Evolutionary conservation across 352 stramenopile species (phyloP).

Genomic region (Phytophthora pluvialis): DNA sequence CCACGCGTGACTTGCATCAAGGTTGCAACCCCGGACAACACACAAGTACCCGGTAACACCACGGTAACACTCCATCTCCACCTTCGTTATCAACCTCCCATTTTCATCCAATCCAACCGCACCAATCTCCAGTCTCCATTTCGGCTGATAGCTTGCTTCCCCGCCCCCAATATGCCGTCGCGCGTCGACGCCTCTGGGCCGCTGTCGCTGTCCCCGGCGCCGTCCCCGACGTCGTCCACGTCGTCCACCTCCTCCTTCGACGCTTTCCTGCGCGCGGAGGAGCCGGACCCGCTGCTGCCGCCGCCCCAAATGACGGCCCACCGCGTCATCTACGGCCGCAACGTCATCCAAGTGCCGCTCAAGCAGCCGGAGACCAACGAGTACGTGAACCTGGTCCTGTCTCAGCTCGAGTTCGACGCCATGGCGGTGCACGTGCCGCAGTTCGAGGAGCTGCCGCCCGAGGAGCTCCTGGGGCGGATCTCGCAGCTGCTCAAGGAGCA

Average conservation of each 20-base stretch:
- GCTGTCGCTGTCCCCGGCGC: slow-evolving; percentile 24
- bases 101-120: slow-evolving; percentile 10
- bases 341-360: slow-evolving; percentile 82
- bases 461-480: slow-evolving; percentile 65
- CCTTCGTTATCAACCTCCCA: neutral
- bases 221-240: slow-evolving; percentile 32
- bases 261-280: slow-evolving; percentile 39
- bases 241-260: slow-evolving; percentile 38
- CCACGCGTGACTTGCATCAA: neutral
- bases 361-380: slow-evolving; percentile 48
- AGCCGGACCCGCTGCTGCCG: slow-evolving; percentile 24
- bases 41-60: neutral
- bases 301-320: slow-evolving; percentile 32
- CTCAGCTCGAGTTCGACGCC: slow-evolving; percentile 76
- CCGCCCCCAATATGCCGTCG: slow-evolving; percentile 1
- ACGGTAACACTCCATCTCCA: neutral
- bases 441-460: slow-evolving; percentile 67
- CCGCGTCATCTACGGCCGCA: slow-evolving; percentile 66
- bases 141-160: neutral
- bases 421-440: slow-evolving; percentile 78
- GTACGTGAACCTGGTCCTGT: slow-evolving; percentile 78
- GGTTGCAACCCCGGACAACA: neutral
- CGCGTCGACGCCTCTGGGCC: slow-evolving; percentile 14
- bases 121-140: slow-evolving; percentile 1
- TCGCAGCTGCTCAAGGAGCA: slow-evolving; percentile 59